A percentile compares a stretch with the other conserved stretches of the same genome.
Evolutionary conservation across 495 filamentous ascomycete genomes (phyloP).

Genomic region (Cetradonia linearis): DNA sequence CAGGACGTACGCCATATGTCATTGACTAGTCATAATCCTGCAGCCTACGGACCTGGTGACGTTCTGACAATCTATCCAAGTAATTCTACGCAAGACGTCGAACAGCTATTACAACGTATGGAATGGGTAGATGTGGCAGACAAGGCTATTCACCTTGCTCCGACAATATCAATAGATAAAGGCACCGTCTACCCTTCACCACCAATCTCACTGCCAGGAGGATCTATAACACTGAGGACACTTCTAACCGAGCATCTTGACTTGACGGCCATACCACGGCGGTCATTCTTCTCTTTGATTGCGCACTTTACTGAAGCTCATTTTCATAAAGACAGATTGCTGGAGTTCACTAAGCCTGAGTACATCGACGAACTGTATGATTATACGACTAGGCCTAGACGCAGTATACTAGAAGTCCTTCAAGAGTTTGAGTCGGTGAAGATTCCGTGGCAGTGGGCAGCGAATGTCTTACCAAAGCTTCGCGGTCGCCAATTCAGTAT

Average conservation of each 20-base stretch:
- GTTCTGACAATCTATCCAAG: conserved; percentile 73
- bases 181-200: conserved; percentile 21
- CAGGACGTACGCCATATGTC: conserved; percentile 83
- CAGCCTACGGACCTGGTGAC: conserved; percentile 57
- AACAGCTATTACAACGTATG: conserved; percentile 64
- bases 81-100: conserved; percentile 70
- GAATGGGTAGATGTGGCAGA: conserved; percentile 66
- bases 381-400: conserved; percentile 84
- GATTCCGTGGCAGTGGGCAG: conserved; percentile 63
- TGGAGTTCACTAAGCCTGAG: conserved; percentile 67
- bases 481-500: conserved; percentile 81
- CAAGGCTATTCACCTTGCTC: conserved; percentile 41
- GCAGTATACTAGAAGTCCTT: conserved; percentile 83
- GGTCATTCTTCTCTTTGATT: conserved; percentile 70
- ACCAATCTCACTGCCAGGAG: conserved; percentile 21
- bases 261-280: conserved; percentile 76
- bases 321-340: conserved; percentile 67
- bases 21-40: conserved; percentile 39
- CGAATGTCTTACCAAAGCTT: conserved; percentile 62
- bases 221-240: conserved; percentile 52
- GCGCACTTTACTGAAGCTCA: conserved; percentile 60
- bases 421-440: conserved; percentile 79
- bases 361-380: conserved; percentile 88
- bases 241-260: conserved; percentile 77
- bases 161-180: conserved; percentile 23